Percentiles rank a stretch among this genome's conserved stretches.
These are phyloP conservation scores for Didymella pomorum DNA, from an alignment of 2,329 filamentous ascomycete genomes.

Conservation along the genomic window DNA sequence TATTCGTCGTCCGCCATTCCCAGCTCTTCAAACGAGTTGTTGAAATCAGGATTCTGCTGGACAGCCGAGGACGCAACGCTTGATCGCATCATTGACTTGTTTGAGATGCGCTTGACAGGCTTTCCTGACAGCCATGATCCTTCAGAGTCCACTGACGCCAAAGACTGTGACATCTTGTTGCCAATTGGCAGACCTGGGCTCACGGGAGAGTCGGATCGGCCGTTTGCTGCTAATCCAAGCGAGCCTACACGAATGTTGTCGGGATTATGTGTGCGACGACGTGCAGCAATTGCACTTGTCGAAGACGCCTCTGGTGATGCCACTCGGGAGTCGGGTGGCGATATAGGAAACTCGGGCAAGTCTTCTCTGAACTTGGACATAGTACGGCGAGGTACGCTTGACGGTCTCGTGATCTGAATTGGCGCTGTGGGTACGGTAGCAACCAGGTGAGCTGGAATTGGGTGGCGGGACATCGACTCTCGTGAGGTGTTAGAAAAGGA, in stretches of 20 bases:
- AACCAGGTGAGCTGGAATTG: slow-evolving; percentile 59
- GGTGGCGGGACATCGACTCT: slow-evolving; percentile 76
- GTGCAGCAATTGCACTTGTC: slow-evolving; percentile 51
- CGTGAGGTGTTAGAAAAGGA: slow-evolving; percentile 87
- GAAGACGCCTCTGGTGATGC: slow-evolving; percentile 75
- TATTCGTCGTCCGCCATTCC: slow-evolving; percentile 77
- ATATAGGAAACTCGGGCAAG: slow-evolving; percentile 82
- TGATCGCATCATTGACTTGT: slow-evolving; percentile 55
- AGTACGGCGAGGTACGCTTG: slow-evolving; percentile 75
- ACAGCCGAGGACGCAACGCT: slow-evolving; percentile 55
- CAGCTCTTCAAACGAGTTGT: slow-evolving; percentile 71
- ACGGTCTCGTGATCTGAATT: slow-evolving; percentile 56
- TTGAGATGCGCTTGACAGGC: slow-evolving; percentile 59
- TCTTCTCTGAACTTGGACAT: slow-evolving; percentile 93
- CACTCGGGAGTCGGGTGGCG: slow-evolving; percentile 82
- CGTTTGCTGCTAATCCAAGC: slow-evolving; percentile 31
- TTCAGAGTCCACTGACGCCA: slow-evolving; percentile 95
- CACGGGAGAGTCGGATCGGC: slow-evolving; percentile 55
- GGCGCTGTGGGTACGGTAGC: slow-evolving; percentile 49
- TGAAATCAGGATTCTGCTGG: slow-evolving; percentile 62
- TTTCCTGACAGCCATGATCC: slow-evolving; percentile 93
- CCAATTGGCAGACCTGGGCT: slow-evolving; percentile 42
- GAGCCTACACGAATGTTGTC: slow-evolving; percentile 45
- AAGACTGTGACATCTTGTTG: slow-evolving; percentile 73
- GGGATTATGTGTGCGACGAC: slow-evolving; percentile 50